A percentile compares a stretch with the other conserved stretches of the same genome.
phyloP scores from a whole-genome alignment of 352 stramenopile genomes.

The Phytopythium kandeliae region DNA sequence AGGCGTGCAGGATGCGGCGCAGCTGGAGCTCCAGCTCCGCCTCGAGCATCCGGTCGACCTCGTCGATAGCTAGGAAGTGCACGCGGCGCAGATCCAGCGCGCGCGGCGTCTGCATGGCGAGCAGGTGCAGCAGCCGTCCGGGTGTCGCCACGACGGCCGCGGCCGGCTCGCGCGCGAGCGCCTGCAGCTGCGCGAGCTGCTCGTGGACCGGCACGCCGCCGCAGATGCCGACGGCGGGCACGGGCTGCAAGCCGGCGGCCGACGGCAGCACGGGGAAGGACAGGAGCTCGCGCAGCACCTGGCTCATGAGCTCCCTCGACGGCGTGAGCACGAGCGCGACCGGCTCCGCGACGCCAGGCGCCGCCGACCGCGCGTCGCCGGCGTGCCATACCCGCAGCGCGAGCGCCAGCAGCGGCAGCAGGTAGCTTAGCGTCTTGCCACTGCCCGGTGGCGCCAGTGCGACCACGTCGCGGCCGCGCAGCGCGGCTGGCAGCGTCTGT shows the following conservation, averaged over 20 bases:
- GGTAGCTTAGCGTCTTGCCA: constrained; percentile 96
- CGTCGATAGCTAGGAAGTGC: constrained; percentile 89
- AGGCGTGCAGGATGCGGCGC: constrained; percentile 86
- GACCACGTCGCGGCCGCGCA: constrained; percentile 89
- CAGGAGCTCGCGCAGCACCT: constrained; percentile 85
- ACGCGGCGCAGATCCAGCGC: constrained; percentile 21
- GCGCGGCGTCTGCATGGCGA: constrained; percentile 10
- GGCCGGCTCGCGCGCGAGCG: constrained; percentile 10
- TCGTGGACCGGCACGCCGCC: constrained; percentile 29
- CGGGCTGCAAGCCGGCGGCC: not conserved
- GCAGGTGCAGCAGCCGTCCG: constrained; percentile 49
- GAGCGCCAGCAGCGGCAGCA: constrained; percentile 85
- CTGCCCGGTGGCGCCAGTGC: constrained; percentile 91
- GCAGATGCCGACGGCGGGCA: constrained; percentile 38
- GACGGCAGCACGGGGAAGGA: constrained; percentile 12
- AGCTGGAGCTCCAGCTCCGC: constrained; percentile 90
- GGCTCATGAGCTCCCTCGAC: constrained; percentile 94
- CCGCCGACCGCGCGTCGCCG: not conserved
- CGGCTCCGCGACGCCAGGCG: constrained; percentile 7
- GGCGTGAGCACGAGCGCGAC: constrained; percentile 91
- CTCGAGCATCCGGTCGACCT: constrained; percentile 96
- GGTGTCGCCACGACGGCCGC: constrained; percentile 52
- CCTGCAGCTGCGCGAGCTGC: constrained; percentile 30
- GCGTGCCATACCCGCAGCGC: not conserved
- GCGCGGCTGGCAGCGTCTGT: constrained; percentile 85